Conservation (phyloP, 176 grass and related monocot species). For the Poa annua region DNA sequence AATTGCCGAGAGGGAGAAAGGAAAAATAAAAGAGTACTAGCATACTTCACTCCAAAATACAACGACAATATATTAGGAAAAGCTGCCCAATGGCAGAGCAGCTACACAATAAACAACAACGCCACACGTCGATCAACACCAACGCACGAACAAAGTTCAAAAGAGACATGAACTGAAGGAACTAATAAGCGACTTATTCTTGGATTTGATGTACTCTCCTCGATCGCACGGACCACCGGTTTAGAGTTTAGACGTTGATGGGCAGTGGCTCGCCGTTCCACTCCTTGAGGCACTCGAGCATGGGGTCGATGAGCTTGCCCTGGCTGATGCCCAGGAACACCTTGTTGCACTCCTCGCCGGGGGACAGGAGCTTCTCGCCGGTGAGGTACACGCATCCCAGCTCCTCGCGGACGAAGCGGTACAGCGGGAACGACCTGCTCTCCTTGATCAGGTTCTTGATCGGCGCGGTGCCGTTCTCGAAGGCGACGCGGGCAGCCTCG, state of each 20-base stretch:
- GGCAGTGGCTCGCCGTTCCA: constrained; percentile 88
- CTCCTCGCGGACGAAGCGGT: constrained; percentile 78
- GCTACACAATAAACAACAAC: constrained; percentile 49
- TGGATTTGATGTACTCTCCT: constrained; percentile 39
- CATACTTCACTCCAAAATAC: constrained; percentile 51
- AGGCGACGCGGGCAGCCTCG: constrained; percentile 63
- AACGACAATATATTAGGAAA: constrained; percentile 28
- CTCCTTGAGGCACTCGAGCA: constrained; percentile 84
- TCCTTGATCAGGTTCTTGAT: constrained; percentile 64
- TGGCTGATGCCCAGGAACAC: constrained; percentile 77
- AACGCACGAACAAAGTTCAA: constrained; percentile 34
- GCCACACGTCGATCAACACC: constrained; percentile 42
- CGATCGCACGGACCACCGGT: background rate
- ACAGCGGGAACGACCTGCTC: constrained; percentile 74
- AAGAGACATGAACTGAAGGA: constrained; percentile 34
- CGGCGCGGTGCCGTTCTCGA: constrained; percentile 55
- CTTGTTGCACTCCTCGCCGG: constrained; percentile 82
- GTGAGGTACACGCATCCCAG: constrained; percentile 75
- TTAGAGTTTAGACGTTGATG: constrained; percentile 56
- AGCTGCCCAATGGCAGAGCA: constrained; percentile 34
- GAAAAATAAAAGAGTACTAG: background rate
- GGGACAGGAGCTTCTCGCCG: constrained; percentile 81
- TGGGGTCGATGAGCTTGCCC: constrained; percentile 75
- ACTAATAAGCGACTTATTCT: constrained; percentile 19
- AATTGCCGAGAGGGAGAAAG: background rate